Evolutionary conservation across 1,284 basidiomycete species (phyloP), one percentile per base, ranked within the genome.

Genomic region (Irpex lacteus): DNA sequence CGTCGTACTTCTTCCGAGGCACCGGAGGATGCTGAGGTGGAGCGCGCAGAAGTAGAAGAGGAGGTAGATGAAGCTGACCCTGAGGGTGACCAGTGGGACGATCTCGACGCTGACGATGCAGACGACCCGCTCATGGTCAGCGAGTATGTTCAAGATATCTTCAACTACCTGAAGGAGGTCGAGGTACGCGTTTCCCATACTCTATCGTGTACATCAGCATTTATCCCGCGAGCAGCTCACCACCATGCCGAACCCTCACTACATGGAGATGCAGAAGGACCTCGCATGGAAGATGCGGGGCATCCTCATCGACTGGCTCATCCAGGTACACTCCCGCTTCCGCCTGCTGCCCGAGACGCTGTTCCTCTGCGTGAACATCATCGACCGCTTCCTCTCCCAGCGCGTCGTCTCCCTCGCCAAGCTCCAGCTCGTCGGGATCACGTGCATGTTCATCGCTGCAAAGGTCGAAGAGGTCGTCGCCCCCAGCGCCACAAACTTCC

Each of bases 391-490:
- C 85, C 87, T 98, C 32, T 96, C 95, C 2, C 82, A 88, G 1
- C 92, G 96, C 5, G 89, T 93, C 57, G 93, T 98, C 58, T 96
- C 95, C 5, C 85, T 98, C 18, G 89, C 90, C 70, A 98, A 98
- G 76, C 86, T 98, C 50, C 97, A 98, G 77, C 88, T 98, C 18
- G 96, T 98, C 61, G 97, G 98, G 65, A 85, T 98, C 65, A 95
- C 96, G 4, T 94, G 94, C 71, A 86, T 99, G 76, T 97, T 98
- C 78, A 84, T 99, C 68, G 90, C 97, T 0, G 88, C 94, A 58
- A 99, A 99, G 78, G 95, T 96, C 69, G 97, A 99, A 76, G 97
- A 99, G 78, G 94, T 98, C 67, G 86, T 98, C 64, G 91, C 95
- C 37, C 97, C 97, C 1, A 92, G 92, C 0, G 90, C 97, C 49